A percentile compares a stretch with the other conserved stretches of the same genome.
Evolutionary conservation across 2,329 filamentous ascomycete species (phyloP).

Genomic region (Calycina marina): DNA sequence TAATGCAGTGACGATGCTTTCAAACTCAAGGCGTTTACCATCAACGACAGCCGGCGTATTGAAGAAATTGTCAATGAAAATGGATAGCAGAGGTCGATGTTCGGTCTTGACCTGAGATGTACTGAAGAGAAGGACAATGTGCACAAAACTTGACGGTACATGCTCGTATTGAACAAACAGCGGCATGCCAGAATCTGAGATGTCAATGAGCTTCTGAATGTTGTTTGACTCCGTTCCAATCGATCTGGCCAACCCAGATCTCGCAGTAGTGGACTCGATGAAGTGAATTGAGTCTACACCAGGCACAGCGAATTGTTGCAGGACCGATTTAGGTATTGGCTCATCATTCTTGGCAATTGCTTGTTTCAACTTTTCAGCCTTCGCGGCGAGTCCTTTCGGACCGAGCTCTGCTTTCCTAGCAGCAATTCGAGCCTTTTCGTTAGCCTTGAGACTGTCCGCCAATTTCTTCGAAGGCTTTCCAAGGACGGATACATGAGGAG

Average conservation of each 20-base stretch:
- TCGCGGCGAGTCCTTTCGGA: slow-evolving; percentile 60
- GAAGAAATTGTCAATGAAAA: slow-evolving; percentile 91
- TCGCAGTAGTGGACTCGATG: slow-evolving; percentile 73
- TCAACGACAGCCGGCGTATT: slow-evolving; percentile 71
- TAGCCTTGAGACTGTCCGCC: slow-evolving; percentile 64
- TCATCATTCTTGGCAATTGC: slow-evolving; percentile 83
- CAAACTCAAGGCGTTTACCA: slow-evolving; percentile 68
- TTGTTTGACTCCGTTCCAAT: slow-evolving; percentile 52
- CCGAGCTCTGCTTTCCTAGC: slow-evolving; percentile 69
- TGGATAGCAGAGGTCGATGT: slow-evolving; percentile 66
- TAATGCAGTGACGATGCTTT: slow-evolving; percentile 80
- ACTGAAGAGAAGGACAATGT: slow-evolving; percentile 67
- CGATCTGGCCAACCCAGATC: slow-evolving; percentile 62
- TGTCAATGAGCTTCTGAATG: slow-evolving; percentile 64
- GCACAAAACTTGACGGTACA: slow-evolving; percentile 83
- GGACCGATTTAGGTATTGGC: slow-evolving; percentile 67
- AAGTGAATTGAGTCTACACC: slow-evolving; percentile 87
- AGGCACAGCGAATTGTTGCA: slow-evolving; percentile 72
- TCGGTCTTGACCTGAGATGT: slow-evolving; percentile 66
- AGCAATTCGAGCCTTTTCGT: slow-evolving; percentile 66
- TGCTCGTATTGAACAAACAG: slow-evolving; percentile 96
- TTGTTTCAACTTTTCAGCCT: slow-evolving; percentile 61
- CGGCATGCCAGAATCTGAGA: slow-evolving; percentile 45
- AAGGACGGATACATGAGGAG: slow-evolving; percentile 74
- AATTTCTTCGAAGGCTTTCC: slow-evolving; percentile 73